These are phyloP conservation scores for Pseudogymnoascus sp. DNA, from an alignment of 2,329 filamentous ascomycete genomes.

Conservation along the genomic window DNA sequence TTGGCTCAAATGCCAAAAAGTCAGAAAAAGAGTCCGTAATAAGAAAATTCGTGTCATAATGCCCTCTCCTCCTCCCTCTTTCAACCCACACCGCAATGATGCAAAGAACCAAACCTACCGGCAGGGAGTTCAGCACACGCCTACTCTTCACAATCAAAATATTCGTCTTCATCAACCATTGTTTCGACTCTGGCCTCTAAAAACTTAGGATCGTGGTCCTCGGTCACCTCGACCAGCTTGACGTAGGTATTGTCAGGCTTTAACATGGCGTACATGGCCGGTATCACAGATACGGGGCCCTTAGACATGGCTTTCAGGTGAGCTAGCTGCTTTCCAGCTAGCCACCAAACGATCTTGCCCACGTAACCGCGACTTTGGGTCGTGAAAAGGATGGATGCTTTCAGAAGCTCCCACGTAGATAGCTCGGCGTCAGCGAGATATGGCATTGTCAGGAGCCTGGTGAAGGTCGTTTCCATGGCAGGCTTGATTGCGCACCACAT, in stretches of 20 bases:
- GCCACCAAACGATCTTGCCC: conserved; percentile 21
- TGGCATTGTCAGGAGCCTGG: conserved; percentile 16
- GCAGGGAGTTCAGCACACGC: background rate
- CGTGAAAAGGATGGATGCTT: conserved; percentile 33
- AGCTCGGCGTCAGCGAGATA: conserved; percentile 14
- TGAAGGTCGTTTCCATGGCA: conserved; percentile 13
- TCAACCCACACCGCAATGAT: background rate
- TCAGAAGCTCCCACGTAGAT: conserved; percentile 36
- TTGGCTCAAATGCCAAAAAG: background rate
- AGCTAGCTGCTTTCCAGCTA: conserved; percentile 25
- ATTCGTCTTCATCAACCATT: background rate
- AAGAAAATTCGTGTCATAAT: background rate
- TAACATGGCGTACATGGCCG: conserved; percentile 17
- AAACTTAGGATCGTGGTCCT: background rate
- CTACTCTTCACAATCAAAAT: conserved; percentile 7
- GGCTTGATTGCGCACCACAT: conserved; percentile 22
- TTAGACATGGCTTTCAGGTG: conserved; percentile 20
- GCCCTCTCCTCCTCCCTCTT: background rate
- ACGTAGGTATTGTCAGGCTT: conserved; percentile 17
- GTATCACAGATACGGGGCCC: conserved; percentile 6
- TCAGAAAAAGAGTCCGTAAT: background rate
- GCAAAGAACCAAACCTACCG: background rate
- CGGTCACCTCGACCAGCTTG: conserved; percentile 9
- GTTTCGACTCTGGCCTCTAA: background rate
- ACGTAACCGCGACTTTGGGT: conserved; percentile 10